Conservation (phyloP, 1,284 basidiomycete genomes). For the Leccinum griseonigrum region DNA sequence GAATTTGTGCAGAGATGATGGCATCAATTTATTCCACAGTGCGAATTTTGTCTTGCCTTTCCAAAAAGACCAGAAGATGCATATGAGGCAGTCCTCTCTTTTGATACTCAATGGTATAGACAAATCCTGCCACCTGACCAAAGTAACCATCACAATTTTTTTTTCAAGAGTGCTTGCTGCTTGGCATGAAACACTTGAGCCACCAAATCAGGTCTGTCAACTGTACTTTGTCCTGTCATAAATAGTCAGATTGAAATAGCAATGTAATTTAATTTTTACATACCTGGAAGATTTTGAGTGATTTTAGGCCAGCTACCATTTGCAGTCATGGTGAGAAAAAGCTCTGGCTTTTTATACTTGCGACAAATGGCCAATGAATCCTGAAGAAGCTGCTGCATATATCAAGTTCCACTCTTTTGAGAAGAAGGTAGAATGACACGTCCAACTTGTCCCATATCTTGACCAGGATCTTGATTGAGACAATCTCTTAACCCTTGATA, state of each 20-base stretch:
- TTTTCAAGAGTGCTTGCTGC: neutral
- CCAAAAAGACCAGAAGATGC: neutral
- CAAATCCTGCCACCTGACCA: neutral
- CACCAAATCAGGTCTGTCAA: neutral
- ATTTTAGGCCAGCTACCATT: neutral
- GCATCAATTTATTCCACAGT: neutral
- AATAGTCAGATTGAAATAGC: neutral
- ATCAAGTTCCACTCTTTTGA: neutral
- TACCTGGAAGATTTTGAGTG: neutral
- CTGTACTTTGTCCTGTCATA: conserved; percentile 10
- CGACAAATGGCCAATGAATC: neutral
- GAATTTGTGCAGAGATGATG: neutral
- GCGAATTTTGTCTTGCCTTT: neutral
- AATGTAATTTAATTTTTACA: neutral
- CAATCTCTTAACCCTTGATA: conserved; percentile 13
- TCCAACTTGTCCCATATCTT: neutral
- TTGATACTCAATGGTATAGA: neutral
- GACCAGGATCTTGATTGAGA: neutral
- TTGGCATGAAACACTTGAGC: neutral
- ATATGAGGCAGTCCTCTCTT: neutral
- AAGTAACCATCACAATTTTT: neutral
- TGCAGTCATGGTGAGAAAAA: neutral
- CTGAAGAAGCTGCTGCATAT: neutral
- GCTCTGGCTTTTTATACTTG: neutral
- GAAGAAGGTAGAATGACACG: neutral